Evolutionary conservation across 2,329 filamentous ascomycete genomes (phyloP).

Genomic region (Diaporthe caulivora): DNA sequence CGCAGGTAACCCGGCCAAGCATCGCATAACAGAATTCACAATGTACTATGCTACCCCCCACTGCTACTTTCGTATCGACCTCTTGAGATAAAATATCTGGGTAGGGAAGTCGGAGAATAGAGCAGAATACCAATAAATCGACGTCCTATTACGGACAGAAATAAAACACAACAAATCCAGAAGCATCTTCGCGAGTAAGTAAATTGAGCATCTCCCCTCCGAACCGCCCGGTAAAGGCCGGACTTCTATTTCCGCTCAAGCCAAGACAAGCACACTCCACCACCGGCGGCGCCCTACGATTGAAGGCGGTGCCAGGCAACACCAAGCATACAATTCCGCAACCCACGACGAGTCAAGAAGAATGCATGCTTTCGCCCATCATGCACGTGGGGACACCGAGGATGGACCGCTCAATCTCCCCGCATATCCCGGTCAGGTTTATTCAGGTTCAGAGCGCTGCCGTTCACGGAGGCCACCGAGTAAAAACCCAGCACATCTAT

Average conservation of each 20-base stretch:
- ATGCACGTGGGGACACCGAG: constrained; percentile 5
- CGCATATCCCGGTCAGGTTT: neutral
- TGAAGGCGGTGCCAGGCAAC: neutral
- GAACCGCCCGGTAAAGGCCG: constrained; percentile 19
- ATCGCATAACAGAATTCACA: neutral
- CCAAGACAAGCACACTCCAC: constrained; percentile 11
- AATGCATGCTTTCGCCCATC: constrained; percentile 16
- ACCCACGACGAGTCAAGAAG: constrained; percentile 12
- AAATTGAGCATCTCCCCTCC: neutral
- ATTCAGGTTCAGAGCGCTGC: neutral
- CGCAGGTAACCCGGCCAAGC: neutral
- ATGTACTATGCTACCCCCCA: neutral
- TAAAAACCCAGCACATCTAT: neutral
- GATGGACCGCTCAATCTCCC: neutral
- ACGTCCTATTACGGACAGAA: neutral
- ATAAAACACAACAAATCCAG: neutral
- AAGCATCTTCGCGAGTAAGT: constrained; percentile 18
- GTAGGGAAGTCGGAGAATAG: constrained; percentile 1
- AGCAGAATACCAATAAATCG: neutral
- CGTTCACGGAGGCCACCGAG: neutral
- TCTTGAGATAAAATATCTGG: neutral
- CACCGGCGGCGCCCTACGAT: neutral
- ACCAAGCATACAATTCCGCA: constrained; percentile 9
- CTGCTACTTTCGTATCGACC: neutral
- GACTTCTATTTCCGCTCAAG: constrained; percentile 23